Base-by-base conservation (phyloP, 192 early-diverging fungal species). In the Diversispora epigaea region DNA sequence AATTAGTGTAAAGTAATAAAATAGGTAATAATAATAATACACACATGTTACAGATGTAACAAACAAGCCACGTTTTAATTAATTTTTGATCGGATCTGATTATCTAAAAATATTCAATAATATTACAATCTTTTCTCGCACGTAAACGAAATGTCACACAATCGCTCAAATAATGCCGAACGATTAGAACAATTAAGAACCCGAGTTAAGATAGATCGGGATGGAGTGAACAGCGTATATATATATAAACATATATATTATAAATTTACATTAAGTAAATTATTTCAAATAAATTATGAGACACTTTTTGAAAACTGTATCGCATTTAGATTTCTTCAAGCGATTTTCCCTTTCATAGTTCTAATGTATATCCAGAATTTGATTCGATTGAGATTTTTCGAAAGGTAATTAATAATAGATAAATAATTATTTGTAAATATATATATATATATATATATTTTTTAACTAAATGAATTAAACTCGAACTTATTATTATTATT, bases 331-430 rank as follows among this genome's bases (percentile, higher is more conserved):
- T 90, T 4, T 91, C 91, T n/a, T 87, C 88, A 9, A 92, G 85
- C 44, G 93, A 95, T 45, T 94, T 88, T 78, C 94, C 93, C 32
- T 84, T 86, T 60, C 88, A 87, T 57, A 91, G 87, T 76, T 88
- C 89, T 55, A 84, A 86, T n/a, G 79, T 85, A 15, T 84, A 91
- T 75, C 77, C 84, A 44, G 70, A 79, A 11, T 92, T 86, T 85
- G 80, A 91, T 73, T 81, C 92, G 45, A 87, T 91, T 63, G 79
- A 81, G 68, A 93, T 89, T 87, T 72, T 77, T 90, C 80, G 90
- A 89, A 86, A 74, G 41, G 43, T 55, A 47, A 56, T 14, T 25
- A 69, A 14, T 44, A 17, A 61, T 71, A 57, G 65, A 5, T 32
- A 32, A 32, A 32, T 32, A 32, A 32, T 0, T 32, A 32, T 32